These are phyloP conservation scores for Avena atlantica DNA, from an alignment of 176 grass and related monocot species.

Conservation along the genomic window DNA sequence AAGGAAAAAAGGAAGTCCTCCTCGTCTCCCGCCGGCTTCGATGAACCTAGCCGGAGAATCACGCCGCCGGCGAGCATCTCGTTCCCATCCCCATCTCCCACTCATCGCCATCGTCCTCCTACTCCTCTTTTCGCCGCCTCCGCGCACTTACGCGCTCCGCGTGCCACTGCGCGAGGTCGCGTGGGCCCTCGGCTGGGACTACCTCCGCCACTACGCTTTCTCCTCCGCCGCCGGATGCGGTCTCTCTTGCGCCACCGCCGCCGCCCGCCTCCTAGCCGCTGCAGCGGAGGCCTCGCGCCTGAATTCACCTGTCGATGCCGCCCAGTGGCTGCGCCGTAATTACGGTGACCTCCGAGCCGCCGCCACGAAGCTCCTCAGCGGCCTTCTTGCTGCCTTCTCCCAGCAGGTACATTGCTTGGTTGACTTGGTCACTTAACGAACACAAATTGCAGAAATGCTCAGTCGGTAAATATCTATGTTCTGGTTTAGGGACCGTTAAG, in stretches of 20 bases:
- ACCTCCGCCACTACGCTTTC: slow-evolving; percentile 83
- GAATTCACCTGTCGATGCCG: slow-evolving; percentile 41
- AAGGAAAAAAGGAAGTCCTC: background rate
- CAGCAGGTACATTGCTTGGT: slow-evolving; percentile 50
- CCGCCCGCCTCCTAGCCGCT: slow-evolving; percentile 57
- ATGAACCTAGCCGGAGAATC: slow-evolving; percentile 33
- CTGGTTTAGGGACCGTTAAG: slow-evolving; percentile 79
- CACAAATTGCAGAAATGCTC: slow-evolving; percentile 21
- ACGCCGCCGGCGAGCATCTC: slow-evolving; percentile 55
- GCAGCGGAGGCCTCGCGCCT: slow-evolving; percentile 64
- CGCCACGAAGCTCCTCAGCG: slow-evolving; percentile 53
- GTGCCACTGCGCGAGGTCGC: slow-evolving; percentile 56
- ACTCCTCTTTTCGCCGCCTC: slow-evolving; percentile 30
- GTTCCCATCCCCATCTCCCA: background rate
- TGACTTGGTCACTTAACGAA: background rate
- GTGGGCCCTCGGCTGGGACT: slow-evolving; percentile 85
- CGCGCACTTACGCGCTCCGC: slow-evolving; percentile 40
- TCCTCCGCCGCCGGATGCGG: slow-evolving; percentile 43
- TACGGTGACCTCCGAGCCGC: slow-evolving; percentile 58
- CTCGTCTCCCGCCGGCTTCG: background rate
- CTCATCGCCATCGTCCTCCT: slow-evolving; percentile 49
- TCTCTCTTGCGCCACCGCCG: slow-evolving; percentile 46
- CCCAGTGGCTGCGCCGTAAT: slow-evolving; percentile 64
- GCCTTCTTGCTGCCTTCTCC: slow-evolving; percentile 82
- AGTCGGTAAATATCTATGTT: background rate